These are phyloP conservation scores for Dianthus caryophyllus DNA, from an alignment of 148 eudicot species.

Conservation along the genomic window DNA sequence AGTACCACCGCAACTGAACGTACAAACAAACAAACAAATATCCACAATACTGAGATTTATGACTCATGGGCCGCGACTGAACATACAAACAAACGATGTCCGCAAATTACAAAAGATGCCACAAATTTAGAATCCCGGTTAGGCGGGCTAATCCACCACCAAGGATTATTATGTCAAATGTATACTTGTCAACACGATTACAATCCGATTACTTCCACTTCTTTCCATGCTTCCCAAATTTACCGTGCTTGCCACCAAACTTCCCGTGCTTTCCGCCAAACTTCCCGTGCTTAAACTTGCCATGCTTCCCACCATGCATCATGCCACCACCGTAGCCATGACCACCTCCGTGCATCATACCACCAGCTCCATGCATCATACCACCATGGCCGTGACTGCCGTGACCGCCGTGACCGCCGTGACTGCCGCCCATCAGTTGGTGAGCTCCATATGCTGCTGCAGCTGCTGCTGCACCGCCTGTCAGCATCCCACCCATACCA, in stretches of 20 bases:
- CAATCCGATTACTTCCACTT: slow-evolving; percentile 54
- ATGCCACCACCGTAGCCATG: slow-evolving; percentile 31
- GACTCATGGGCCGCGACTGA: not conserved
- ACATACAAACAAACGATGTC: slow-evolving; percentile 7
- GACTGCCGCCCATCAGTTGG: slow-evolving; percentile 30
- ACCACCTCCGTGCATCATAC: slow-evolving; percentile 18
- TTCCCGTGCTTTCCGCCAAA: slow-evolving; percentile 38
- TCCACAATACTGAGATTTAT: not conserved
- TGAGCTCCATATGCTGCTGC: slow-evolving; percentile 55
- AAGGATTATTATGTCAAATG: slow-evolving; percentile 14
- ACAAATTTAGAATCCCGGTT: slow-evolving; percentile 13
- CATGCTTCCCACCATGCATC: slow-evolving; percentile 34
- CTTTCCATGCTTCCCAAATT: slow-evolving; percentile 39
- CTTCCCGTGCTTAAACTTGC: slow-evolving; percentile 47
- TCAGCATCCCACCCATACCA: slow-evolving; percentile 37
- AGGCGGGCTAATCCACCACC: slow-evolving; percentile 15
- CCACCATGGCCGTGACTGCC: slow-evolving; percentile 15
- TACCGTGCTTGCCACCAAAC: slow-evolving; percentile 41
- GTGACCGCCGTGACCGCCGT: slow-evolving; percentile 22
- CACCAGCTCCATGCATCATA: slow-evolving; percentile 15
- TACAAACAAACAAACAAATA: not conserved
- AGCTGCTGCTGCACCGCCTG: slow-evolving; percentile 68
- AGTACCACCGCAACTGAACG: not conserved
- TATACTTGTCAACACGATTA: not conserved
- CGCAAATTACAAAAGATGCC: slow-evolving; percentile 1